Evolutionary conservation across 305 asterid genomes (phyloP), one percentile per base, ranked within the genome.

Genomic region (Fraxinus xanthoxyloides): DNA sequence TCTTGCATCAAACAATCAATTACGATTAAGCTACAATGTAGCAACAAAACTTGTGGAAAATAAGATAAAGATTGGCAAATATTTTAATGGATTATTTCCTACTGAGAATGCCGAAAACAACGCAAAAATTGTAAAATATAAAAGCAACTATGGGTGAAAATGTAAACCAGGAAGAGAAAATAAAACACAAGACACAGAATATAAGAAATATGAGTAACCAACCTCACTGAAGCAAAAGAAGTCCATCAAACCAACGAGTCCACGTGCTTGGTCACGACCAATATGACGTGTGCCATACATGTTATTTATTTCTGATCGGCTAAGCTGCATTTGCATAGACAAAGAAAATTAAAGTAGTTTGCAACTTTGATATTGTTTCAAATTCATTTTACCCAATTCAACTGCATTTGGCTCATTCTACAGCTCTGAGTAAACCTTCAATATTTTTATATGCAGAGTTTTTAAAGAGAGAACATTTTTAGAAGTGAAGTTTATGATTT

Each of bases 171-270:
- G 32, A 59, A 80, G 31, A 35, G 74, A 32, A 56, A 70, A 32
- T 70, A 31, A 54, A 34, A 74, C 76, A 78, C 51, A 34, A 75
- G 80, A 32, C 13, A 73, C 79, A 30, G 84, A 77, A 69, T 38
- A 36, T 46, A 72, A 31, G 59, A 70, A 70, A 69, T 72, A 80
- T 23, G 75, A 80, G 80, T 51, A 82, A 84, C 92, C 72, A 88
- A 95, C 99, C 99, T 95, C 99, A 81, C 99, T 95, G 85, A 95
- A 95, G 86, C 99, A 95, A 86, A 95, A 95, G 88, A 94, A 93
- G 90, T 95, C 99, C 99, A 95, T 94, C 90, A 95, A 91, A 79
- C 95, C 89, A 82, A 93, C 98, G 7, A 95, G 96, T 69, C 91
- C 92, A 34, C 92, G 90, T 54, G 97, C 97, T 80, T 94, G 99